These are phyloP conservation scores for Colletotrichum somersetense DNA, from an alignment of 2,329 filamentous ascomycete genomes.

Conservation along the genomic window DNA sequence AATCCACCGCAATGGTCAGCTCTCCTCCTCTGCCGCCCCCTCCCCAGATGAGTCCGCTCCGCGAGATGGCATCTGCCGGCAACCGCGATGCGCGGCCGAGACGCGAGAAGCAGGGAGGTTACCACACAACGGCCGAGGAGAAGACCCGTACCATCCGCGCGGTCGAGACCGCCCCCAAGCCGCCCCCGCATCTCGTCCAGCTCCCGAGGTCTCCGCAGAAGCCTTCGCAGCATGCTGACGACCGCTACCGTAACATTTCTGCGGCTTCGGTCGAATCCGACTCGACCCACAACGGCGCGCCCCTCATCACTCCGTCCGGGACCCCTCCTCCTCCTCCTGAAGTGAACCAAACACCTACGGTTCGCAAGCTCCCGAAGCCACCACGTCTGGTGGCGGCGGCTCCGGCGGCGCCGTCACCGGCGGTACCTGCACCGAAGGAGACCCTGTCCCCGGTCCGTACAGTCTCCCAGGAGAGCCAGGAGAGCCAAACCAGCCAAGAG, in stretches of 20 bases:
- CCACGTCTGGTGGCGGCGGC: conserved; percentile 30
- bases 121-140: conserved; percentile 62
- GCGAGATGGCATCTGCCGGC: conserved; percentile 54
- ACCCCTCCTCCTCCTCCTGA: conserved; percentile 23
- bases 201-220: conserved; percentile 50
- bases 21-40: conserved; percentile 63
- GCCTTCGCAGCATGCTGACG: conserved; percentile 38
- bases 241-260: conserved; percentile 34
- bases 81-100: conserved; percentile 52
- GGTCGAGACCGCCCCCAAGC: conserved; percentile 47
- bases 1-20: conserved; percentile 57
- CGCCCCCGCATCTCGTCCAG: conserved; percentile 50
- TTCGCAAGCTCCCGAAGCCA: conserved; percentile 32
- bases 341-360: conserved; percentile 27
- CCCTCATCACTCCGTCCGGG: conserved; percentile 39
- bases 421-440: conserved; percentile 5
- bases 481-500: conserved; percentile 15
- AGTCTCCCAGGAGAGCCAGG: conserved; percentile 36
- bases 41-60: conserved; percentile 64
- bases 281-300: conserved; percentile 47
- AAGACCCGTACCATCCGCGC: conserved; percentile 58
- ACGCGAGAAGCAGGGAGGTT: conserved; percentile 55
- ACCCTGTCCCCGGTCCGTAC: conserved; percentile 20
- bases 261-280: conserved; percentile 43
- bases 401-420: background rate